These are phyloP conservation scores for Ogataea henricii DNA, from an alignment of 805 yeast species.

Conservation along the genomic window DNA sequence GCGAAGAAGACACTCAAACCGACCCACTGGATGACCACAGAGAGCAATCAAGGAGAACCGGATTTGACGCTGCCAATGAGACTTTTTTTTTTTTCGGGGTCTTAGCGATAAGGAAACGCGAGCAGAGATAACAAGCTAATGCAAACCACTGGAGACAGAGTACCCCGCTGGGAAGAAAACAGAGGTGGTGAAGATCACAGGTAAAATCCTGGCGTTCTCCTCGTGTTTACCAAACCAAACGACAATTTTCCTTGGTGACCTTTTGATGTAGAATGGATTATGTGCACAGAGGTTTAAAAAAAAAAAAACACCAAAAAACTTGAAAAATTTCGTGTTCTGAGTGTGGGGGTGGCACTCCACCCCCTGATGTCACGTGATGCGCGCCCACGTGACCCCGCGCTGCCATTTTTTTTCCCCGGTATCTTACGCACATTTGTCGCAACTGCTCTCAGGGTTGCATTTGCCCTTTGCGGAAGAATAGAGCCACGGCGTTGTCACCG, in stretches of 20 bases:
- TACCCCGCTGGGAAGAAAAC: neutral
- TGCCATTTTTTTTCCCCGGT: neutral
- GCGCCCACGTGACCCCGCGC: neutral
- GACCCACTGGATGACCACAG: neutral
- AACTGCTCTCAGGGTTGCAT: neutral
- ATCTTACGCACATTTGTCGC: no score
- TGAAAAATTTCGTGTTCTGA: conserved; percentile 1
- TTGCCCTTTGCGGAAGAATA: neutral
- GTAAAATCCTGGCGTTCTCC: conserved; percentile 2
- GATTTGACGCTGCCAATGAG: conserved; percentile 4
- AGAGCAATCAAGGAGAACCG: neutral
- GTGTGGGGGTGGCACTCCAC: neutral
- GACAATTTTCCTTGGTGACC: neutral
- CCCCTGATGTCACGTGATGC: no score
- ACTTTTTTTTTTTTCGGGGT: neutral
- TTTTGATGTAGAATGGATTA: conserved; percentile 1
- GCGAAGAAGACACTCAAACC: neutral
- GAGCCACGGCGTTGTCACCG: neutral
- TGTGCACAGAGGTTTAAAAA: neutral
- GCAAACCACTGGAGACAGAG: neutral
- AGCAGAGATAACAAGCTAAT: neutral
- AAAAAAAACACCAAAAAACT: neutral
- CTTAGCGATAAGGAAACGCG: neutral
- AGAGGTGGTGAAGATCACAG: neutral
- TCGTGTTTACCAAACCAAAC: conserved; percentile 4